Conservation (phyloP, 768 basidiomycete species). For the Suillus fuscotomentosus region DNA sequence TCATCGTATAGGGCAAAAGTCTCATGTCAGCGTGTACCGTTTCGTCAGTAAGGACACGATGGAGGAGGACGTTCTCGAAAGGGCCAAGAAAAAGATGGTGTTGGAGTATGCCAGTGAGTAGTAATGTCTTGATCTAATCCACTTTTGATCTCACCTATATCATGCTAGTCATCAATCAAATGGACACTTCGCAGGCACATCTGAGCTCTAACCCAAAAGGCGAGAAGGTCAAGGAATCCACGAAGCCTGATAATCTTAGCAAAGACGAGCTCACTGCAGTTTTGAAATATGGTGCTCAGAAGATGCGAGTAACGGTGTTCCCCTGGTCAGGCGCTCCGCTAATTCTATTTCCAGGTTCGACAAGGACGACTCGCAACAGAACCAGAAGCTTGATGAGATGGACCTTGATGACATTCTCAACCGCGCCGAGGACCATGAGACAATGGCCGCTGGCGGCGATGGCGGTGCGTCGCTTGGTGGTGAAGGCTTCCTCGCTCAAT, state of each 20-base stretch:
- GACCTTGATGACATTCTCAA: conserved; percentile 98
- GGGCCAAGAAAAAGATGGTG: conserved; percentile 99
- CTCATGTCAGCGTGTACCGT: conserved; percentile 97
- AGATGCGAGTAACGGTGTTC: conserved; percentile 61
- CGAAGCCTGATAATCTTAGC: conserved; percentile 81
- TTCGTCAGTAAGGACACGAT: conserved; percentile 99
- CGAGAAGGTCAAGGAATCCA: conserved; percentile 57
- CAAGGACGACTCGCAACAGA: conserved; percentile 91
- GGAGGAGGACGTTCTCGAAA: conserved; percentile 97
- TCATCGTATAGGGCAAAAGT: conserved; percentile 98
- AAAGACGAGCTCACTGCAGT: conserved; percentile 98
- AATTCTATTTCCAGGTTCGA: conserved; percentile 68
- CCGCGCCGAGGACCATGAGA: conserved; percentile 96
- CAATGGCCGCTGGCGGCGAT: conserved; percentile 75
- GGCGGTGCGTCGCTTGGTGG: conserved; percentile 91
- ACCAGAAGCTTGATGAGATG: conserved; percentile 97
- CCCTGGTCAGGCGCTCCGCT: conserved; percentile 10
- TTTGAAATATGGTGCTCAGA: conserved; percentile 97
- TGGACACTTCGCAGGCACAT: conserved; percentile 98
- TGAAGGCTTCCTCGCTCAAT: conserved; percentile 92
- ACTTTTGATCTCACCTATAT: not conserved
- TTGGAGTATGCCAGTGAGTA: conserved; percentile 97
- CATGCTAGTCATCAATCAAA: conserved; percentile 94
- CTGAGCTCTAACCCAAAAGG: conserved; percentile 86
- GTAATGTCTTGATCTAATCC: conserved; percentile 13